phyloP scores from a whole-genome alignment of 257 asterid genomes.

The Echium plantagineum region DNA sequence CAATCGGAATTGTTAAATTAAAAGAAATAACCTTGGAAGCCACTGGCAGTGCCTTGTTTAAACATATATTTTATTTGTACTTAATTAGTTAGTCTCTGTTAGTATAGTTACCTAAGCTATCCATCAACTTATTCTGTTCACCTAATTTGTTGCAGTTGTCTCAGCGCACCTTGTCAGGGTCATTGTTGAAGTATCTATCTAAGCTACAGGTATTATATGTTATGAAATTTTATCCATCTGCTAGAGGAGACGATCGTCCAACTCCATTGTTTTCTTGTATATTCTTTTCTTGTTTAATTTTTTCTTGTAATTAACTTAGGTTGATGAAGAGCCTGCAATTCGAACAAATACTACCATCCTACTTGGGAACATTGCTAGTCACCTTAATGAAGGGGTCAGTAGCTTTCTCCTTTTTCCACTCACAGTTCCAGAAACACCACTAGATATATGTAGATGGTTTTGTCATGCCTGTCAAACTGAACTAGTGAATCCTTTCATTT shows the following conservation, averaged over 20 bases:
- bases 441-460: no score
- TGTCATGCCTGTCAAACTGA: conserved; percentile 1
- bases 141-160: conserved; percentile 58
- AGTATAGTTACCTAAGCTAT: conserved; percentile 6
- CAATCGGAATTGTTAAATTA: no score
- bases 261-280: background rate
- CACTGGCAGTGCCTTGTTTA: background rate
- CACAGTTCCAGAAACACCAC: background rate
- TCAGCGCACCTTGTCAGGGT: conserved; percentile 87
- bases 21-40: background rate
- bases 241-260: background rate
- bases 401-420: background rate
- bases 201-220: conserved; percentile 73
- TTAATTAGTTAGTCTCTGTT: background rate
- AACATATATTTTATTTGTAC: no score
- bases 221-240: background rate
- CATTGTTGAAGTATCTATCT: conserved; percentile 83
- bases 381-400: conserved; percentile 96
- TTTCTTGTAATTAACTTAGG: conserved; percentile 34
- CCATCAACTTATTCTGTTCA: conserved; percentile 6
- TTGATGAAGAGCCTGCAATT: conserved; percentile 97
- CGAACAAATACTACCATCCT: conserved; percentile 95
- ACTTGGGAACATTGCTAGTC: conserved; percentile 91
- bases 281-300: conserved; percentile 7
- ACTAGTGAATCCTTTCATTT: conserved; percentile 14